A percentile compares a stretch with the other conserved stretches of the same genome.
These are phyloP conservation scores for Cicer yamashitae DNA, from an alignment of 306 rosid genomes.

Conservation along the genomic window DNA sequence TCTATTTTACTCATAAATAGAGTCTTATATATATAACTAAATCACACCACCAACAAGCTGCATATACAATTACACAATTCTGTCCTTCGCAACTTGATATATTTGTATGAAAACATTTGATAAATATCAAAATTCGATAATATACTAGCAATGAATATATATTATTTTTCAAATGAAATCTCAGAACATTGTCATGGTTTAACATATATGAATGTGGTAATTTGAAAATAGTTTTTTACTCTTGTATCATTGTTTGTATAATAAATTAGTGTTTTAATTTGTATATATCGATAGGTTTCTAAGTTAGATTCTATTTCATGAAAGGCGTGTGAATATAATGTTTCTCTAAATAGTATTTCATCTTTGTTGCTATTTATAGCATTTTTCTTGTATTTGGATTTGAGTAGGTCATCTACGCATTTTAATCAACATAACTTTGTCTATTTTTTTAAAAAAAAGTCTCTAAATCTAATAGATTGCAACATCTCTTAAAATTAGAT, in stretches of 20 bases:
- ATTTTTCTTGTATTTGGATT: too few species aligned
- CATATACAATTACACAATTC: background rate
- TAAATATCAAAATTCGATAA: background rate
- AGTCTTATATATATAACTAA: background rate
- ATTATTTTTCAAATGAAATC: background rate
- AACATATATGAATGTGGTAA: background rate
- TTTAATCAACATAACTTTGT: too few species aligned
- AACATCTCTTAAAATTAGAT: too few species aligned
- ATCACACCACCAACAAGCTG: background rate
- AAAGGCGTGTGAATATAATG: too few species aligned
- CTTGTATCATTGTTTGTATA: background rate
- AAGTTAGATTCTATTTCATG: too few species aligned
- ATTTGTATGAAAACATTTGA: background rate
- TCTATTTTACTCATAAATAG: background rate
- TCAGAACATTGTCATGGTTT: background rate
- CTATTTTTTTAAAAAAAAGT: too few species aligned
- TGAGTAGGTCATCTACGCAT: too few species aligned
- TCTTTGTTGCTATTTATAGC: too few species aligned
- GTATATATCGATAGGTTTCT: too few species aligned
- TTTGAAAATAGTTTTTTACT: background rate
- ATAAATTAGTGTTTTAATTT: too few species aligned
- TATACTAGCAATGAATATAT: background rate
- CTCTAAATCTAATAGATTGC: too few species aligned
- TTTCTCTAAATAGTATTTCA: too few species aligned
- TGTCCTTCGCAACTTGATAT: background rate